Base-by-base conservation (phyloP, 352 stramenopile genomes). In the Pythium coloratum region DNA sequence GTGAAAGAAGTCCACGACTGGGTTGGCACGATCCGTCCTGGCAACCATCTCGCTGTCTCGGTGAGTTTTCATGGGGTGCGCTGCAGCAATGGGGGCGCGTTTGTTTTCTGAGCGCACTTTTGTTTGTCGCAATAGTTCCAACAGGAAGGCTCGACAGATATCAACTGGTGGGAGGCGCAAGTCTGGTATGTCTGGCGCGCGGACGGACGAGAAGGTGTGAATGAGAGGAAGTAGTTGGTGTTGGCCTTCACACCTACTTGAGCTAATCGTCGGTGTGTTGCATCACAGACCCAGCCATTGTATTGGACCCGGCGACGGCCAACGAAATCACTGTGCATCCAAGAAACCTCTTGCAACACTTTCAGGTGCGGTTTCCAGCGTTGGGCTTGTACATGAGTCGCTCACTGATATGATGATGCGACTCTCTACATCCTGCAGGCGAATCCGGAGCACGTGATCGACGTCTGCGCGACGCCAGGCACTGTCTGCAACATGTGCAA, bases 121-220 rank as follows among this genome's bases (percentile, higher is more conserved):
- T 32, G 1, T 44, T 34, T 26, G 38, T 14, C 3, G 3, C 28
- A 30, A 6, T 34, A 94, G 86, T 94, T 92, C 67, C 76, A 86
- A 42, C 90, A 94, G 47, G 68, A 70, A 47, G 86, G 76, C 12
- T 84, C 81, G 1, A 55, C 73, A 2, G 82, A 94, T 47, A 72
- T 82, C 0, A 80, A 71, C 26, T 94, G 84, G 84, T 94, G 86
- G 86, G 84, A 94, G 59, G 86, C 86, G 2, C 86, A 94, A 63
- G 84, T 85, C 18, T 94, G 86, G 86, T 92, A 94, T 61, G 66
- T 89, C 12, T 94, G 86, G 86, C 76, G 81, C 51, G 79, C 79
- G 9, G 80, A 88, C n/a, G 84, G 84, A 7, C 78, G 80, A 34
- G 66, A 83, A 76, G 72, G 86, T 92, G 50, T 4, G 72, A 7